Evolutionary conservation across 371 early-diverging fungal species (phyloP).

Genomic region (Rhizopus delemar): DNA sequence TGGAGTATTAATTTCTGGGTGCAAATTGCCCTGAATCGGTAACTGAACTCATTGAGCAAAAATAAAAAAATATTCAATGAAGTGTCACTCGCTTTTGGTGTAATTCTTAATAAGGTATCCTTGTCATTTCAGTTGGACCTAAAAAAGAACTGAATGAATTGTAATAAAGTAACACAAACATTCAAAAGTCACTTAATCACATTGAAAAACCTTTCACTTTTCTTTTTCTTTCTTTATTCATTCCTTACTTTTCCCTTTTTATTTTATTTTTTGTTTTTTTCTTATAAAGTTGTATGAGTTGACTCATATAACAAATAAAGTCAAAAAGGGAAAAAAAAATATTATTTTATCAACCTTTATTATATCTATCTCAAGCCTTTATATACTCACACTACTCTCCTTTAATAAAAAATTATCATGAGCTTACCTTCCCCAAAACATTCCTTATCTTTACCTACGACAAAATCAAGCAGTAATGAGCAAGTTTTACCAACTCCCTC

Average conservation of each 20-base stretch:
- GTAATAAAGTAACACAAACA: neutral
- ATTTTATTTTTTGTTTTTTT: neutral
- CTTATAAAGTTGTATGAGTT: slow-evolving; percentile 4
- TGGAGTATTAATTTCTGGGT: no score
- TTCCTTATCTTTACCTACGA: slow-evolving; percentile 44
- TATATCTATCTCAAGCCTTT: slow-evolving; percentile 5
- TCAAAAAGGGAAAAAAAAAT: neutral
- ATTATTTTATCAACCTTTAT: neutral
- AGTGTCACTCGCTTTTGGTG: no score
- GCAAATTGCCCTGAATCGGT: no score
- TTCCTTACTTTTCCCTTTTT: slow-evolving; percentile 4
- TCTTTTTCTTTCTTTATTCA: slow-evolving; percentile 9
- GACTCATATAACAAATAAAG: neutral
- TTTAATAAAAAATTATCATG: slow-evolving; percentile 28
- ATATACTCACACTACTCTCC: slow-evolving; percentile 2
- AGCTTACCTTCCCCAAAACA: slow-evolving; percentile 39
- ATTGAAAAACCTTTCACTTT: neutral
- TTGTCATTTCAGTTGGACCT: no score
- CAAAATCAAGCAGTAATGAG: slow-evolving; percentile 25
- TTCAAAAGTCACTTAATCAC: neutral
- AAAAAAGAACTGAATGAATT: no score
- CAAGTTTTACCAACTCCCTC: slow-evolving; percentile 48
- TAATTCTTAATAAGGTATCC: no score
- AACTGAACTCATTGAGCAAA: no score
- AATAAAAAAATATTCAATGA: no score